phyloP scores from a whole-genome alignment of 805 yeast genomes.

The Myxozyma lipomycoides region DNA sequence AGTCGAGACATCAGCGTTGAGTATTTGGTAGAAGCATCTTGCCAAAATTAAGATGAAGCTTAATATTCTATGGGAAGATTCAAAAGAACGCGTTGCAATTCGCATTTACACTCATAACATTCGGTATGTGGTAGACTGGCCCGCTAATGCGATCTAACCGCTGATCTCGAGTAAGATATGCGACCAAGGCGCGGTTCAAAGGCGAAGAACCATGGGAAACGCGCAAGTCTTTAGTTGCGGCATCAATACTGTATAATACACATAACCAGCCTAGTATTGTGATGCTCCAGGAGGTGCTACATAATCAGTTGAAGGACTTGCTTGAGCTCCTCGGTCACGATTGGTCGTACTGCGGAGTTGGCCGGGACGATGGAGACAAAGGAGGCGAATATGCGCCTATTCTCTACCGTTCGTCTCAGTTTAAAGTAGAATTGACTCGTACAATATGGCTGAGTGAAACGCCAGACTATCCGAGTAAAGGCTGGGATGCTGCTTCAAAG shows the following conservation, averaged over 20 bases:
- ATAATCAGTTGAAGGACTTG: slow-evolving; percentile 47
- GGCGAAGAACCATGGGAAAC: slow-evolving; percentile 48
- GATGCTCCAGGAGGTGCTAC: slow-evolving; percentile 48
- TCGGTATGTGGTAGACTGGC: slow-evolving; percentile 3
- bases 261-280: slow-evolving; percentile 41
- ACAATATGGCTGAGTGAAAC: slow-evolving; percentile 54
- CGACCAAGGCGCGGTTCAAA: slow-evolving; percentile 17
- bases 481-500: slow-evolving; percentile 48
- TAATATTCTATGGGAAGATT: slow-evolving; percentile 20
- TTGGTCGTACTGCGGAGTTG: slow-evolving; percentile 50
- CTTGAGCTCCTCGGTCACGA: slow-evolving; percentile 36
- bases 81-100: slow-evolving; percentile 11
- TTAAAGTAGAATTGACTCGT: slow-evolving; percentile 42
- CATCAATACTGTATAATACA: slow-evolving; percentile 42
- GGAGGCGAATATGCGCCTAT: slow-evolving; percentile 53
- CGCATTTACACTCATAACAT: slow-evolving; percentile 23
- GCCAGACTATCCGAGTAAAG: slow-evolving; percentile 50
- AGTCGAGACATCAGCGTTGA: slow-evolving; percentile 2
- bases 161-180: slow-evolving; percentile 28
- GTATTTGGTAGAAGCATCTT: no score
- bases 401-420: slow-evolving; percentile 40
- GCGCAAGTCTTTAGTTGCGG: slow-evolving; percentile 41
- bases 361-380: slow-evolving; percentile 50
- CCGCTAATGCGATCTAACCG: neutral
- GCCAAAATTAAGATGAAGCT: no score